Conservation (phyloP, 2,329 filamentous ascomycete species). For the Chaetomiaceae sp. region DNA sequence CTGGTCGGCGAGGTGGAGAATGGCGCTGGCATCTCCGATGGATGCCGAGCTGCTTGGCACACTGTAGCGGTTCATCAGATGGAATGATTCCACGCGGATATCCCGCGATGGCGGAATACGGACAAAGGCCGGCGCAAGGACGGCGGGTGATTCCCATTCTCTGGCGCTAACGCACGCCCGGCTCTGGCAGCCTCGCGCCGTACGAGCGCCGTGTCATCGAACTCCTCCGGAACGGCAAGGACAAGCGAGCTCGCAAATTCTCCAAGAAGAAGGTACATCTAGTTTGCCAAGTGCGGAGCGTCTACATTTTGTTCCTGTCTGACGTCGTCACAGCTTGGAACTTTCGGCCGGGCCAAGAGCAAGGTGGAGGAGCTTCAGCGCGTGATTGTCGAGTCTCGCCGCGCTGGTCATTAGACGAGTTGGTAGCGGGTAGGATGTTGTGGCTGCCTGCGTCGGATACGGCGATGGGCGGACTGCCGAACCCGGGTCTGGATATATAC, state of each 20-base stretch:
- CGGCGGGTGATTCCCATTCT: too few relatives aligned
- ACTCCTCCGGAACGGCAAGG: slow-evolving; percentile 97
- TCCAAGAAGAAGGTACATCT: slow-evolving; percentile 87
- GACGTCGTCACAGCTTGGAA: slow-evolving; percentile 68
- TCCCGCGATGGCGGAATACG: too few relatives aligned
- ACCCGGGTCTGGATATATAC: too few relatives aligned
- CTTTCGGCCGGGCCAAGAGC: slow-evolving; percentile 96
- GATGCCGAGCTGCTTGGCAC: too few relatives aligned
- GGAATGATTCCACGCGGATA: too few relatives aligned
- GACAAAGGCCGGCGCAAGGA: too few relatives aligned
- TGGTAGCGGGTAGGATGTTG: too few relatives aligned
- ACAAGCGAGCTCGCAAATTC: slow-evolving; percentile 98
- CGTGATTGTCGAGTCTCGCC: slow-evolving; percentile 93
- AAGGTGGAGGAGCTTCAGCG: slow-evolving; percentile 99
- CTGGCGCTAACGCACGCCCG: not conserved
- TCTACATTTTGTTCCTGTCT: slow-evolving; percentile 19
- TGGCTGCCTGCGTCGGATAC: too few relatives aligned
- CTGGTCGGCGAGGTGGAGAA: too few relatives aligned
- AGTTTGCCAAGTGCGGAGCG: not conserved
- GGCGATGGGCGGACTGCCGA: too few relatives aligned
- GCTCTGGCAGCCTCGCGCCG: slow-evolving; percentile 63
- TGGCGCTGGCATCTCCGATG: too few relatives aligned
- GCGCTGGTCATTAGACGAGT: slow-evolving; percentile 58
- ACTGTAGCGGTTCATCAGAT: not conserved
- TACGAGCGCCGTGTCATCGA: slow-evolving; percentile 99